phyloP scores from a whole-genome alignment of 768 basidiomycete genomes.

The Exidia glandulosa region DNA sequence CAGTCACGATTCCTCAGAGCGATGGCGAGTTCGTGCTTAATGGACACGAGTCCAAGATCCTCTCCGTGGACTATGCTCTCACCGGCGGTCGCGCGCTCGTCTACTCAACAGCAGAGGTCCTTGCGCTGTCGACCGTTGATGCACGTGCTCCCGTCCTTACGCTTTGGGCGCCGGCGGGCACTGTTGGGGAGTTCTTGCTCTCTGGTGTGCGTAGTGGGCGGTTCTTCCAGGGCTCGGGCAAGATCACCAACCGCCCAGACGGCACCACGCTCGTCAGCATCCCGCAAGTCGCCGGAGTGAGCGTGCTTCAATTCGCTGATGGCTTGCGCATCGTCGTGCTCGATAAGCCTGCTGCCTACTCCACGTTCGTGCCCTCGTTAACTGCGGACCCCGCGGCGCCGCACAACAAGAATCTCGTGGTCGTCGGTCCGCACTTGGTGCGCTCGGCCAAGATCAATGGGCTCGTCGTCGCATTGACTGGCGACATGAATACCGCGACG shows the following conservation, averaged over 20 bases:
- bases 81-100: not conserved
- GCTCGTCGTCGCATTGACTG: slow-evolving; percentile 8
- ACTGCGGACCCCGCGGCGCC: not conserved
- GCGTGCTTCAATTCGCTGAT: not conserved
- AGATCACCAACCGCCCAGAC: not conserved
- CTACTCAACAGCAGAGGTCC: not conserved
- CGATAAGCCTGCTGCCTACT: not conserved
- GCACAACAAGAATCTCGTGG: not conserved
- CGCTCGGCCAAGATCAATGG: not conserved
- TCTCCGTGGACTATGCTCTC: not conserved
- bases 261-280: not conserved
- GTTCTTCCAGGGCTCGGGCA: not conserved
- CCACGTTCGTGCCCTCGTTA: not conserved
- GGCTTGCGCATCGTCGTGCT: not conserved
- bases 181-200: not conserved
- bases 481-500: slow-evolving; percentile 39
- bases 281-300: not conserved
- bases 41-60: not conserved
- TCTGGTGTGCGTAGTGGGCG: not conserved
- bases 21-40: not conserved
- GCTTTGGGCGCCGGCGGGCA: not conserved
- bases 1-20: not conserved
- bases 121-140: not conserved
- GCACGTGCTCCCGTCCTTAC: not conserved
- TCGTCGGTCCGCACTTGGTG: not conserved